Conservation (phyloP, 768 basidiomycete species). For the Multifurca ochricompacta region DNA sequence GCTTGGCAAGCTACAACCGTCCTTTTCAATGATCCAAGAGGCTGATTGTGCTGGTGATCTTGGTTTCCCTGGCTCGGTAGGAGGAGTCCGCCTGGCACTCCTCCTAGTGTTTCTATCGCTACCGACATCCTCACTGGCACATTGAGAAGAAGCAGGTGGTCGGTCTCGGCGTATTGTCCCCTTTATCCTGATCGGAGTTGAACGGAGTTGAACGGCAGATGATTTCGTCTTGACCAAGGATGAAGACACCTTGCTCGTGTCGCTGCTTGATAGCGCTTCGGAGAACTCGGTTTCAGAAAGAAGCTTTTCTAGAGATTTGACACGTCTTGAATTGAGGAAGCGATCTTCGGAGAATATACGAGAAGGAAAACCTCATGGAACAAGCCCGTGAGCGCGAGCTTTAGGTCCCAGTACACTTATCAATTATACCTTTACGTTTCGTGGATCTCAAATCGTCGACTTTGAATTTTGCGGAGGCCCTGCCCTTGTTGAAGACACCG, state of each 20-base stretch:
- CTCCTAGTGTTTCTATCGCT: neutral
- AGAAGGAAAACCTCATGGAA: slow-evolving; percentile 7
- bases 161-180: neutral
- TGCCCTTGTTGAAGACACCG: slow-evolving; percentile 62
- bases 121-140: neutral
- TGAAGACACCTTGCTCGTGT: neutral
- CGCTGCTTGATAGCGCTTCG: neutral
- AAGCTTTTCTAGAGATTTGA: neutral
- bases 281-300: neutral
- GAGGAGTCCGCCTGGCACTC: neutral
- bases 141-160: neutral
- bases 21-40: slow-evolving; percentile 50
- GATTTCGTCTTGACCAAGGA: neutral
- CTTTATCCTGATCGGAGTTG: slow-evolving; percentile 1
- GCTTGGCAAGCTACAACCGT: slow-evolving; percentile 20
- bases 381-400: neutral
- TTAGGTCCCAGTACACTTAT: neutral
- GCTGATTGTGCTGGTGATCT: slow-evolving; percentile 29
- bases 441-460: slow-evolving; percentile 21
- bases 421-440: slow-evolving; percentile 26
- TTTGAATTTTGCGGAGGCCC: slow-evolving; percentile 42
- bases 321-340: slow-evolving; percentile 20
- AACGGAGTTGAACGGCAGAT: neutral
- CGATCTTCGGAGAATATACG: slow-evolving; percentile 23
- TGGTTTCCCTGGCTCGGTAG: neutral